Evolutionary conservation across 495 filamentous ascomycete genomes (phyloP).

Genomic region (Pyrenula massariospora): DNA sequence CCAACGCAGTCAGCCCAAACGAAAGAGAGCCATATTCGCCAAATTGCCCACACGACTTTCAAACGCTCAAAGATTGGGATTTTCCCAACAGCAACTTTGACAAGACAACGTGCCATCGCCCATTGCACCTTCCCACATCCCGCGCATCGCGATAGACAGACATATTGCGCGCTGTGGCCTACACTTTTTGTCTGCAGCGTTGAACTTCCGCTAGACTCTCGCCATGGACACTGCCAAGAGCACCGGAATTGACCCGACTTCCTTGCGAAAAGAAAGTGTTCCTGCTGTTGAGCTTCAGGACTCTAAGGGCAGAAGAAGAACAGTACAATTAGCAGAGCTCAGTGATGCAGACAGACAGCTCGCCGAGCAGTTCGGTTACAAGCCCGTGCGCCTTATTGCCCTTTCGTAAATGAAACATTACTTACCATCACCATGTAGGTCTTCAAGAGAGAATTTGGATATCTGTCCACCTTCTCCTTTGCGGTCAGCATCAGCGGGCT

Average conservation of each 20-base stretch:
- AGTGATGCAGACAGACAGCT: conserved; percentile 11
- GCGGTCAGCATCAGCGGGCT: conserved; percentile 50
- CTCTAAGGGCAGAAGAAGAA: conserved; percentile 1
- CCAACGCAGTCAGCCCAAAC: too few relatives aligned
- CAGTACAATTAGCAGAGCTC: conserved; percentile 9
- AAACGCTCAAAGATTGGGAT: too few relatives aligned
- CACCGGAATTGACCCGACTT: background rate
- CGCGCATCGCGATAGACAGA: too few relatives aligned
- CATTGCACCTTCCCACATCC: too few relatives aligned
- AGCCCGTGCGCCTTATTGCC: conserved; percentile 8
- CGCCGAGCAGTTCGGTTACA: conserved; percentile 18
- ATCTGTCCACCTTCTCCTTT: conserved; percentile 50
- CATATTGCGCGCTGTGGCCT: too few relatives aligned
- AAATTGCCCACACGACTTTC: too few relatives aligned
- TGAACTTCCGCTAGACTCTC: too few relatives aligned
- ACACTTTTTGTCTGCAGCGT: too few relatives aligned
- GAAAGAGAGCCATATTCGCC: too few relatives aligned
- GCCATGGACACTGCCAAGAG: background rate
- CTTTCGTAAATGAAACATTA: background rate
- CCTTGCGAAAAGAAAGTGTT: background rate
- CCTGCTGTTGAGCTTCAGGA: conserved; percentile 8
- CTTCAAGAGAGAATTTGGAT: conserved; percentile 41
- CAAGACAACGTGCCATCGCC: too few relatives aligned
- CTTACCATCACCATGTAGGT: background rate
- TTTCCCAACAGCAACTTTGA: too few relatives aligned